Evolutionary conservation across 352 stramenopile species (phyloP).

Genomic region (Pythium monospermum): DNA sequence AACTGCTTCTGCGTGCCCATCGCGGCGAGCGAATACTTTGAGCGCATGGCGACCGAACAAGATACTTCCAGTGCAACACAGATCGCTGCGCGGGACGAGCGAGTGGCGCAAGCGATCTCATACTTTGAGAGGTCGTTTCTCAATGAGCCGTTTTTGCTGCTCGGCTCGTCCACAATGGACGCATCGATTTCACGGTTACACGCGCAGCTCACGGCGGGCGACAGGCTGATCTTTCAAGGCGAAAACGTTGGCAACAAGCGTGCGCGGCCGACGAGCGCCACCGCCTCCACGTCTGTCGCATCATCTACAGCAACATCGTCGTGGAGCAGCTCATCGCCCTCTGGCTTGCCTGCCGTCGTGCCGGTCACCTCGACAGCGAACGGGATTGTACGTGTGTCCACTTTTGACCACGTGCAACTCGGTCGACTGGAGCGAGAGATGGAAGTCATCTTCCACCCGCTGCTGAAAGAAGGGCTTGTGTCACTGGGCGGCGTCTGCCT

Average conservation of each 20-base stretch:
- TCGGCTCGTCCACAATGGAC: slow-evolving; percentile 41
- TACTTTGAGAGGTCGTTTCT: slow-evolving; percentile 33
- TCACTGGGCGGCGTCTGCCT: slow-evolving; percentile 43
- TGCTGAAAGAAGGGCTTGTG: slow-evolving; percentile 60
- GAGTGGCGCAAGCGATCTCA: slow-evolving; percentile 9
- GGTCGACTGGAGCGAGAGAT: slow-evolving; percentile 55
- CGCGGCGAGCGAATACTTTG: slow-evolving; percentile 73
- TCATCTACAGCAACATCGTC: not conserved
- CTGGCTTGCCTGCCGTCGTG: not conserved
- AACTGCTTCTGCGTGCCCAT: slow-evolving; percentile 74
- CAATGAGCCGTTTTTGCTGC: slow-evolving; percentile 29
- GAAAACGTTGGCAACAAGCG: slow-evolving; percentile 74
- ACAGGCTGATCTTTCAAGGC: slow-evolving; percentile 51
- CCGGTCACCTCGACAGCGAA: slow-evolving; percentile 3
- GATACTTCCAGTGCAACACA: not conserved
- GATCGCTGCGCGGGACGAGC: slow-evolving; percentile 5
- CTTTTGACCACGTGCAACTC: slow-evolving; percentile 40
- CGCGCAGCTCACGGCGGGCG: slow-evolving; percentile 30
- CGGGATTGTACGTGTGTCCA: slow-evolving; percentile 57
- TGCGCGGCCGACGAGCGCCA: slow-evolving; percentile 21
- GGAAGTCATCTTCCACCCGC: slow-evolving; percentile 50
- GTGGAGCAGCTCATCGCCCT: not conserved
- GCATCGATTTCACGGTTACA: slow-evolving; percentile 46
- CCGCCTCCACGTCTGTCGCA: too few species aligned
- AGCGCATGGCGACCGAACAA: slow-evolving; percentile 28